Percentiles rank a stretch among this genome's conserved stretches.
phyloP scores from a whole-genome alignment of 1,284 basidiomycete species.

The Pascua guehoae region DNA sequence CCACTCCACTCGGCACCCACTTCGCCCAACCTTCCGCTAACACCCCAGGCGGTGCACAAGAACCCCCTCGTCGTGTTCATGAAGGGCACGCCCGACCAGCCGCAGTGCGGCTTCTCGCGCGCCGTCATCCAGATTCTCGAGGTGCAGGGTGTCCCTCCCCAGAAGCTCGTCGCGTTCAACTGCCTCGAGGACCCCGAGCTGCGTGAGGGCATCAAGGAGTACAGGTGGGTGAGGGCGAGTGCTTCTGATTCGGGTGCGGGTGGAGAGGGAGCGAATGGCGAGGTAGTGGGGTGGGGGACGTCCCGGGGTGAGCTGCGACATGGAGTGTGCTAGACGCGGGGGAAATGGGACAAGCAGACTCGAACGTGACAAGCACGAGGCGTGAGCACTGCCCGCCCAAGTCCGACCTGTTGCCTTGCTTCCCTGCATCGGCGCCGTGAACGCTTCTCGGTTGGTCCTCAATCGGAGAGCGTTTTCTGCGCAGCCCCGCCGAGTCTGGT shows the following conservation, averaged over 20 bases:
- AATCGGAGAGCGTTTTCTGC: too few species aligned
- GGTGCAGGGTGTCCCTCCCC: constrained; percentile 74
- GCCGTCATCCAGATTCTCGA: constrained; percentile 89
- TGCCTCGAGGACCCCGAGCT: constrained; percentile 79
- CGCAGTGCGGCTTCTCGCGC: constrained; percentile 84
- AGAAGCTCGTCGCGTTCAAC: constrained; percentile 83
- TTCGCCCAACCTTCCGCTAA: background rate
- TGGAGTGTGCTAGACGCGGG: too few species aligned
- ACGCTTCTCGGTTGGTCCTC: too few species aligned
- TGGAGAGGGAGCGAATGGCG: background rate
- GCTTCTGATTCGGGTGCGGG: background rate
- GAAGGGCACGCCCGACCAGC: constrained; percentile 75
- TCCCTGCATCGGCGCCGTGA: too few species aligned
- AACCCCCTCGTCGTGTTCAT: constrained; percentile 87
- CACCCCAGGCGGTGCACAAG: constrained; percentile 58
- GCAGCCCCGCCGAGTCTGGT: too few species aligned
- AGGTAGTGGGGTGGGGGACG: background rate
- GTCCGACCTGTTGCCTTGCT: too few species aligned
- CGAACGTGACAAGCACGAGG: too few species aligned
- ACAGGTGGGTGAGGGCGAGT: constrained; percentile 64
- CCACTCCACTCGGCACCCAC: background rate
- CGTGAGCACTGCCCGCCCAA: too few species aligned
- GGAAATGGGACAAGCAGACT: too few species aligned
- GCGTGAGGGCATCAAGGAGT: constrained; percentile 79
- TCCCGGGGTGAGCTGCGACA: too few species aligned